Evolutionary conservation across 2,329 filamentous ascomycete species (phyloP).

Genomic region (Verruconis gallopava): DNA sequence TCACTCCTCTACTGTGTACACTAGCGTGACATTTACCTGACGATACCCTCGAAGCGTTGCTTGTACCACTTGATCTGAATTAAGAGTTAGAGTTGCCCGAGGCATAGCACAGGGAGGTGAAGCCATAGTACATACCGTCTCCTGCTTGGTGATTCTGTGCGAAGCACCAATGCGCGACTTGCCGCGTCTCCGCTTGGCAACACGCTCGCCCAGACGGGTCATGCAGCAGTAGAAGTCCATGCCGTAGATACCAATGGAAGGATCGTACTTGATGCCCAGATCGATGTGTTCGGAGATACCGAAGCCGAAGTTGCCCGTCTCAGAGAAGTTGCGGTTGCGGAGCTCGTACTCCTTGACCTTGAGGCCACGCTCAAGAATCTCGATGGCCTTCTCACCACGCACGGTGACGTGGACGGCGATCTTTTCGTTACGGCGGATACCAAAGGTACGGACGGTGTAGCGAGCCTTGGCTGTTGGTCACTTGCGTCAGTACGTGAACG

Average conservation of each 20-base stretch:
- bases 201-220: slow-evolving; percentile 97
- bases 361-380: slow-evolving; percentile 99
- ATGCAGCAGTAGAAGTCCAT: slow-evolving; percentile 99
- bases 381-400: slow-evolving; percentile 97
- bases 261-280: slow-evolving; percentile 99
- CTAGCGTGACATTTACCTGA: slow-evolving; percentile 92
- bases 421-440: slow-evolving; percentile 99
- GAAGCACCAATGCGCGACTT: slow-evolving; percentile 73
- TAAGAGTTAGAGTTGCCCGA: too few relatives aligned
- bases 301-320: slow-evolving; percentile 99
- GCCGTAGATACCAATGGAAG: slow-evolving; percentile 95
- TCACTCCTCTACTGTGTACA: too few relatives aligned
- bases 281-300: slow-evolving; percentile 99
- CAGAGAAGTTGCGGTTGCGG: slow-evolving; percentile 98
- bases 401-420: slow-evolving; percentile 99
- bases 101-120: too few relatives aligned
- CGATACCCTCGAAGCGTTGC: slow-evolving; percentile 93
- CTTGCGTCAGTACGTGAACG: slow-evolving; percentile 3
- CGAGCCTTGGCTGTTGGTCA: slow-evolving; percentile 75
- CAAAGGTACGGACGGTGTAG: slow-evolving; percentile 99
- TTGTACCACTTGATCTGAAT: slow-evolving; percentile 80
- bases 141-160: slow-evolving; percentile 87
- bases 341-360: slow-evolving; percentile 99
- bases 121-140: slow-evolving; percentile 53
- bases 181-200: slow-evolving; percentile 85